These are phyloP conservation scores for Enteropsectra breve DNA, from an alignment of 371 early-diverging fungal species.

Conservation along the genomic window DNA sequence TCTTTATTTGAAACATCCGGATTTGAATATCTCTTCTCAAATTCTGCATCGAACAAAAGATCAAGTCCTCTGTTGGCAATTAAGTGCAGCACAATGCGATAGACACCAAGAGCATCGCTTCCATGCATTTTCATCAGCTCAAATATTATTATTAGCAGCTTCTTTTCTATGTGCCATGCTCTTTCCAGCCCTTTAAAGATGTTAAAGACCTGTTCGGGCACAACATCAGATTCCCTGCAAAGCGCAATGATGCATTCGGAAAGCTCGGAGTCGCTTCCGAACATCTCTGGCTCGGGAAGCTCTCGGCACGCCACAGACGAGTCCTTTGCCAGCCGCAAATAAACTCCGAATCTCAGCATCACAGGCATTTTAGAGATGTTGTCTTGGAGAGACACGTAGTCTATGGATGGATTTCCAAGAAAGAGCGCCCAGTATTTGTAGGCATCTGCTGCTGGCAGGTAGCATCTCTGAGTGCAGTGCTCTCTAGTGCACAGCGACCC, in stretches of 20 bases:
- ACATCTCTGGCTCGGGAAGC: not conserved
- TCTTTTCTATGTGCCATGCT: constrained; percentile 9
- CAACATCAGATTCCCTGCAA: not conserved
- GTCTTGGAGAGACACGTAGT: constrained; percentile 16
- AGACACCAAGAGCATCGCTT: constrained; percentile 1
- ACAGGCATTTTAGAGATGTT: constrained; percentile 7
- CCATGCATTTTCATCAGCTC: constrained; percentile 13
- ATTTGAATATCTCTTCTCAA: too few relatives aligned
- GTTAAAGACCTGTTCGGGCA: constrained; percentile 23
- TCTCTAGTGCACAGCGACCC: constrained; percentile 30
- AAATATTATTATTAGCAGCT: constrained; percentile 18
- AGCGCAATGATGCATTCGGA: not conserved
- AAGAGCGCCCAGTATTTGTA: constrained; percentile 44
- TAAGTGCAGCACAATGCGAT: constrained; percentile 4
- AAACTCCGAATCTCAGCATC: constrained; percentile 23
- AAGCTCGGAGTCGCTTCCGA: not conserved
- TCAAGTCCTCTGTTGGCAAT: constrained; percentile 5
- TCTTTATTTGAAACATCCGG: too few relatives aligned
- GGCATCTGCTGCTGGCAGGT: not conserved
- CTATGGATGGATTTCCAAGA: constrained; percentile 9
- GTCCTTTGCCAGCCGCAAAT: constrained; percentile 12
- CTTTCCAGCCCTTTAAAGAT: constrained; percentile 30
- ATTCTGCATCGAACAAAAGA: too few relatives aligned
- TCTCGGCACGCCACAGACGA: not conserved
- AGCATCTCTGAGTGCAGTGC: constrained; percentile 29